These are phyloP conservation scores for Rhytidhysteron rufulum DNA, from an alignment of 2,329 filamentous ascomycete genomes.

Conservation along the genomic window DNA sequence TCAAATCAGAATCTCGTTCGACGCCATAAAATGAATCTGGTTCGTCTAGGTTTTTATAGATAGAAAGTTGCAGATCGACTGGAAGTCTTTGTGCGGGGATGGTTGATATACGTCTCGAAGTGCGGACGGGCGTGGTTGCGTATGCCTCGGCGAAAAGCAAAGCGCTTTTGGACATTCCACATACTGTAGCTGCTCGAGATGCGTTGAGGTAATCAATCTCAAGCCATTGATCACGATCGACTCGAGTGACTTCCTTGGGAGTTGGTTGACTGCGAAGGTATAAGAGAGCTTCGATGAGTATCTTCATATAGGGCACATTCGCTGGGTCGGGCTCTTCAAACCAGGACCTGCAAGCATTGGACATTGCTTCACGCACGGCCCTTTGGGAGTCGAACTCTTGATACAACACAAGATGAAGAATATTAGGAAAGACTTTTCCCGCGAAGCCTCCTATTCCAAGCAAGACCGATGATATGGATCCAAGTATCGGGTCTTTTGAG, in stretches of 20 bases:
- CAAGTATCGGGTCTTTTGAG: constrained; percentile 64
- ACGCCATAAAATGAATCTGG: constrained; percentile 95
- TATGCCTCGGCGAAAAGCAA: constrained; percentile 77
- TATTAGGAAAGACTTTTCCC: constrained; percentile 71
- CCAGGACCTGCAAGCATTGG: constrained; percentile 61
- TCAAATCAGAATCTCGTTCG: constrained; percentile 70
- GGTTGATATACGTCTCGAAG: constrained; percentile 60
- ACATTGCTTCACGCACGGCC: constrained; percentile 56
- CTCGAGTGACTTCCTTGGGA: constrained; percentile 72
- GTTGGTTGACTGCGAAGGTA: constrained; percentile 81
- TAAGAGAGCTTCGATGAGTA: constrained; percentile 74
- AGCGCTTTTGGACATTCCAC: constrained; percentile 83
- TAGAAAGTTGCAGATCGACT: constrained; percentile 67
- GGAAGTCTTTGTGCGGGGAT: constrained; percentile 47
- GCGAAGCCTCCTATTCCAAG: constrained; percentile 65
- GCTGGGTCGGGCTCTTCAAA: constrained; percentile 48
- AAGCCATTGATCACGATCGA: constrained; percentile 79
- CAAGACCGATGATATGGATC: constrained; percentile 64
- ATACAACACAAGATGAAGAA: constrained; percentile 76
- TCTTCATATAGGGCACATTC: constrained; percentile 61
- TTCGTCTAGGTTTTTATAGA: constrained; percentile 92
- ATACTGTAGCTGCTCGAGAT: constrained; percentile 68
- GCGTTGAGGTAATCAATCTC: constrained; percentile 72
- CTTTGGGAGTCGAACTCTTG: constrained; percentile 63
- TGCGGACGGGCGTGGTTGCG: constrained; percentile 48